Percentiles rank a stretch among this genome's conserved stretches.
phyloP scores from a whole-genome alignment of 2,329 filamentous ascomycete species.

The Fusarium mundagurra region DNA sequence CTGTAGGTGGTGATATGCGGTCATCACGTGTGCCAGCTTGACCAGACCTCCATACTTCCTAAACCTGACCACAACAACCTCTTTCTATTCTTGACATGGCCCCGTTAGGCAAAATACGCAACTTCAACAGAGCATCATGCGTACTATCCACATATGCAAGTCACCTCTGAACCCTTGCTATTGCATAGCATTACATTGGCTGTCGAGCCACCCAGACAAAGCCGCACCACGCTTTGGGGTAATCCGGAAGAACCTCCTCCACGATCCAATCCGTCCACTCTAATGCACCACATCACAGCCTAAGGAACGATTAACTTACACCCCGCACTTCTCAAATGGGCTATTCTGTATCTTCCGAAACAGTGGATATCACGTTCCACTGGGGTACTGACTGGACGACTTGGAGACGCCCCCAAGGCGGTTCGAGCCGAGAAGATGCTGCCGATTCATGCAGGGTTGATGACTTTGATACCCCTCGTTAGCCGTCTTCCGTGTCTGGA shows the following conservation, averaged over 20 bases:
- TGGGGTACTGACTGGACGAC: slow-evolving; percentile 26
- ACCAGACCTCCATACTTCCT: neutral
- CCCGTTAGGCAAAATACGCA: neutral
- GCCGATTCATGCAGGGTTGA: slow-evolving; percentile 15
- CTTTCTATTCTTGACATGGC: slow-evolving; percentile 4
- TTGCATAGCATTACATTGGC: slow-evolving; percentile 8
- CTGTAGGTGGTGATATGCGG: neutral
- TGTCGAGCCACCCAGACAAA: slow-evolving; percentile 26
- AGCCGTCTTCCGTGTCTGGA: slow-evolving; percentile 14
- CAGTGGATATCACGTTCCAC: slow-evolving; percentile 18
- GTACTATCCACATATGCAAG: slow-evolving; percentile 6
- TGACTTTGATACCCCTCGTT: neutral
- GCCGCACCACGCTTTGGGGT: slow-evolving; percentile 33
- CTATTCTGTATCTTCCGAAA: slow-evolving; percentile 15
- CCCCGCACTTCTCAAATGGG: slow-evolving; percentile 33
- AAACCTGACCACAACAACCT: neutral
- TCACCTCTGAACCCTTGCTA: slow-evolving; percentile 13
- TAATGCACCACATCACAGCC: neutral
- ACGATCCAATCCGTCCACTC: slow-evolving; percentile 32
- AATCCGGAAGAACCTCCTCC: slow-evolving; percentile 39
- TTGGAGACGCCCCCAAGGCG: slow-evolving; percentile 24
- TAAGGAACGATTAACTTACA: neutral
- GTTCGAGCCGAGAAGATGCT: slow-evolving; percentile 35
- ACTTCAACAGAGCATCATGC: slow-evolving; percentile 4
- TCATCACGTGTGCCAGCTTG: slow-evolving; percentile 27